Conservation (phyloP, 345 rosid genomes). For the Eucalyptus tenuipes region DNA sequence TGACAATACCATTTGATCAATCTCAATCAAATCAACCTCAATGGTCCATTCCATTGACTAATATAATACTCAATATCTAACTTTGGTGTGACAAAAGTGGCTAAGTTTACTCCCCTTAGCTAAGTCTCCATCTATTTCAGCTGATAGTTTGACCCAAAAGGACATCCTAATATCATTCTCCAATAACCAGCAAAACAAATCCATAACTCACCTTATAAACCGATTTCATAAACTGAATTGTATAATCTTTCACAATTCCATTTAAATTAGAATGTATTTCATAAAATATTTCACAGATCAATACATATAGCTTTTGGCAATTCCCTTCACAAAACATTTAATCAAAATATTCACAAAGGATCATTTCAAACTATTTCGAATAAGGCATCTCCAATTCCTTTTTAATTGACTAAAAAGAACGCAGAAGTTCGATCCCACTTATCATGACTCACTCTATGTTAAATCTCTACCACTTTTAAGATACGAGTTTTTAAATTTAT, state of each 20-base stretch:
- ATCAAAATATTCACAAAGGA: too few relatives aligned
- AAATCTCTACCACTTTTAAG: background rate
- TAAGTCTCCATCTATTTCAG: too few relatives aligned
- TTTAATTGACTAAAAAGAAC: accelerated
- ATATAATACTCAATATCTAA: background rate
- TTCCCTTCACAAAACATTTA: too few relatives aligned
- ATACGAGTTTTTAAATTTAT: too few relatives aligned
- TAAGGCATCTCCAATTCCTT: background rate
- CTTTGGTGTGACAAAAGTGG: too few relatives aligned
- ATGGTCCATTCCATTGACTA: background rate
- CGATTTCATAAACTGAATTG: background rate
- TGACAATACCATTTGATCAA: accelerated
- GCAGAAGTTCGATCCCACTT: too few relatives aligned
- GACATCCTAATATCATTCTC: background rate
- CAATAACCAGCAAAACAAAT: background rate
- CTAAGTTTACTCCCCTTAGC: background rate
- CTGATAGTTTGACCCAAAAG: too few relatives aligned
- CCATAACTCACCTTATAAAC: background rate
- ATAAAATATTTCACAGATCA: too few relatives aligned
- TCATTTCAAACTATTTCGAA: too few relatives aligned
- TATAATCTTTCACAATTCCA: background rate
- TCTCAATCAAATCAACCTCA: too few relatives aligned
- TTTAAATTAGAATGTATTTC: accelerated
- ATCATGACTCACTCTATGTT: background rate
- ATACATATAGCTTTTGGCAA: background rate